Conservation (phyloP, 805 yeast genomes). For the Barnettozyma pratensis region DNA sequence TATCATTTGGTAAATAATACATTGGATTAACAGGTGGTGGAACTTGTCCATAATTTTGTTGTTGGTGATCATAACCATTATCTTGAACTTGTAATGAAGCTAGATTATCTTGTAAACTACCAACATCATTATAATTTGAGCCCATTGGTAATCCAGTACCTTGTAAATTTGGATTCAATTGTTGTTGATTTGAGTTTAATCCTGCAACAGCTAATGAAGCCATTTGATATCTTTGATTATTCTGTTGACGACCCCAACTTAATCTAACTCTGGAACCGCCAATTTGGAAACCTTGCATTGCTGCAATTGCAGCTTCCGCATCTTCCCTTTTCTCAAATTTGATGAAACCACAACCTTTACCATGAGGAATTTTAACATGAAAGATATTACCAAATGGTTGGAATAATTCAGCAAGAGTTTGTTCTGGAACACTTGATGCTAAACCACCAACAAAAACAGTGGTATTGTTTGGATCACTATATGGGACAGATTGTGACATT, state of each 20-base stretch:
- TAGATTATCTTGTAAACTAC: constrained; percentile 6
- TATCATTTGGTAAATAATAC: constrained; percentile 18
- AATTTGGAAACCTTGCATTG: constrained; percentile 73
- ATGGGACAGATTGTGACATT: constrained; percentile 22
- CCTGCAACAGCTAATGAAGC: constrained; percentile 17
- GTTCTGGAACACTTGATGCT: constrained; percentile 58
- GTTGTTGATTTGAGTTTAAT: constrained; percentile 2
- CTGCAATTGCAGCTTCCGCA: constrained; percentile 72
- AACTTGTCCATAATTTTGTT: constrained; percentile 5
- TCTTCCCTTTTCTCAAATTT: constrained; percentile 61
- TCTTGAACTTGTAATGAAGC: constrained; percentile 4
- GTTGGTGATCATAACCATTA: constrained; percentile 10
- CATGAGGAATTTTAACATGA: constrained; percentile 70
- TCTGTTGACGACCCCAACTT: constrained; percentile 62
- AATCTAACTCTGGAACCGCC: constrained; percentile 70
- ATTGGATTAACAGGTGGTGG: constrained; percentile 14
- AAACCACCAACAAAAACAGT: constrained; percentile 79
- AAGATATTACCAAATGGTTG: constrained; percentile 69
- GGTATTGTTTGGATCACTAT: constrained; percentile 57
- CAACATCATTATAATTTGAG: not conserved
- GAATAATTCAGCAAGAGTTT: constrained; percentile 54
- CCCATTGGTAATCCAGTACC: constrained; percentile 7
- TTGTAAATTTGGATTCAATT: constrained; percentile 1
- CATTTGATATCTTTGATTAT: constrained; percentile 19
- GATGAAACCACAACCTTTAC: constrained; percentile 78